Base-by-base conservation (phyloP, 2,329 filamentous ascomycete species). In the Colletotrichum lentis region DNA sequence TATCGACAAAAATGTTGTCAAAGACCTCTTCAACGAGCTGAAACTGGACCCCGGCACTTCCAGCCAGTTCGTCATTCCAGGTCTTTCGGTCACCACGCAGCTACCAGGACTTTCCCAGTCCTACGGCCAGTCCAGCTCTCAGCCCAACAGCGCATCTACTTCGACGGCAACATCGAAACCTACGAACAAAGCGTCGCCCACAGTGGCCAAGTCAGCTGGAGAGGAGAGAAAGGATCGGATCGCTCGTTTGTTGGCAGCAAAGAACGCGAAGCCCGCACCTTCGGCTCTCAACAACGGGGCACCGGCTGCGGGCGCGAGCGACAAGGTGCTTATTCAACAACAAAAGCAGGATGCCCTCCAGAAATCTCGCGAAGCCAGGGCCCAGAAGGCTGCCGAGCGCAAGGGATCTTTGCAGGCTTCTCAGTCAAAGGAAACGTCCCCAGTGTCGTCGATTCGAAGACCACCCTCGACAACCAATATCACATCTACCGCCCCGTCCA, bases 291-390 rank as follows among this genome's bases (percentile, higher is more conserved):
- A 64, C 70, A 18, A 52, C 71, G 18, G 66, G 16, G 35, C 31
- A 18, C 58, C 63, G 65, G 47, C 69, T 16, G 55, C 72, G 63
- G 12, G 77, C 80, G 73, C 86, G 81, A 81, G 82, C 39, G 87
- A 93, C 71, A 97, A 92, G 69, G 92, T 92, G 65, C 86, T 84
- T 67, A 80, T 94, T 39, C 84, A 94, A 54, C 88, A 92, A 71
- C 87, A 93, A 75, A 93, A 93, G 72, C 90, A 97, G 74, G 92
- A 93, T 68, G 90, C 90, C 24, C 80, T 96, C 24, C 88, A 88
- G 72, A 89, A 87, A 72, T 81, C 84, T 43, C 81, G 85, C 39
- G 82, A 85, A 73, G 80, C 77, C 5, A 79, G 78, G 55, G 76
- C 77, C 46, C 78, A 77, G 64, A 77, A 76, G 60, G 64, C 78